These are phyloP conservation scores for Macrophomina tecta DNA, from an alignment of 2,329 filamentous ascomycete genomes.

Conservation along the genomic window DNA sequence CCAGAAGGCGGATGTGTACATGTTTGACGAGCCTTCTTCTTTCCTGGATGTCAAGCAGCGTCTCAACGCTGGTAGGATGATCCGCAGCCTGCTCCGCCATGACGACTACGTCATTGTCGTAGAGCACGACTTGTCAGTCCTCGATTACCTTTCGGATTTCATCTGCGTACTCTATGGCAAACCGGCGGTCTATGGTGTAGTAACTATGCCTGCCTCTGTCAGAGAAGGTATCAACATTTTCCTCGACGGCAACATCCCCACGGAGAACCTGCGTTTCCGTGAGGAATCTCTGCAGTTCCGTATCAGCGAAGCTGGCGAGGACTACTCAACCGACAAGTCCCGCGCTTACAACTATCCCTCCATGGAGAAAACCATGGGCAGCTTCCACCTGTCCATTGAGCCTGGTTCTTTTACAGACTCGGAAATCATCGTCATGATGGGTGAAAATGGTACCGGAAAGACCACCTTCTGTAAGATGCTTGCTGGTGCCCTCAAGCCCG, in stretches of 20 bases:
- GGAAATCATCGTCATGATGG: conserved; percentile 99
- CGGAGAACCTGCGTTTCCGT: conserved; percentile 97
- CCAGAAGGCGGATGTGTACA: conserved; percentile 91
- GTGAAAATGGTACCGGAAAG: conserved; percentile 98
- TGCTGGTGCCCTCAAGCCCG: conserved; percentile 90
- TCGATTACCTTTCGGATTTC: conserved; percentile 98
- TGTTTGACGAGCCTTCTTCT: conserved; percentile 99
- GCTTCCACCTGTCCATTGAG: conserved; percentile 84
- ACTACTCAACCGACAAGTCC: conserved; percentile 82
- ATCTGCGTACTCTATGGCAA: conserved; percentile 96
- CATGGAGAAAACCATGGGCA: conserved; percentile 92
- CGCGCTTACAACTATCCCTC: conserved; percentile 85
- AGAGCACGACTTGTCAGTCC: conserved; percentile 97
- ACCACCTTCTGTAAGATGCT: conserved; percentile 98
- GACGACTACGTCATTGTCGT: conserved; percentile 98
- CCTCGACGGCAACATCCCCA: conserved; percentile 96
- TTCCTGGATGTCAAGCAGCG: conserved; percentile 99
- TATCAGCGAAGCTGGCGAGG: conserved; percentile 86
- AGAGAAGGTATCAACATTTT: conserved; percentile 99
- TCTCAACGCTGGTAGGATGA: conserved; percentile 88
- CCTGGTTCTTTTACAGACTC: conserved; percentile 92
- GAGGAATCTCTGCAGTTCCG: conserved; percentile 97
- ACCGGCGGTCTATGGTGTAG: conserved; percentile 96
- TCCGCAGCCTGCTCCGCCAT: conserved; percentile 84
- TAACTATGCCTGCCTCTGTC: conserved; percentile 92